These are phyloP conservation scores for Colletotrichum sp. DNA, from an alignment of 2,329 filamentous ascomycete species.

Conservation along the genomic window DNA sequence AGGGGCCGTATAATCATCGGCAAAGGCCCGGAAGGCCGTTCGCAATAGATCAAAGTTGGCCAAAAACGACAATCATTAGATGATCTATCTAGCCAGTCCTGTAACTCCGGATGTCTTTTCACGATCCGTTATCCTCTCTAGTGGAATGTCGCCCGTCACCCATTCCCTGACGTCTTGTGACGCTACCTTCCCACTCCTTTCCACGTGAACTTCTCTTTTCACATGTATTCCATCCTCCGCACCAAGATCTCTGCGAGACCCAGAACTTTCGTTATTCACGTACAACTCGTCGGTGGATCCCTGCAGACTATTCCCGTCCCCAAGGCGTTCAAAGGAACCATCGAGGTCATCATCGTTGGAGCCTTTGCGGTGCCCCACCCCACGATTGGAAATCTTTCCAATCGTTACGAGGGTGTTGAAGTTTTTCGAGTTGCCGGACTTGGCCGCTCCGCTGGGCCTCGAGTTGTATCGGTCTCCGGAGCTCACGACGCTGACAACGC, in stretches of 20 bases:
- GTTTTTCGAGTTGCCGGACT: neutral
- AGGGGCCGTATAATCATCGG: neutral
- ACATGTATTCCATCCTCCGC: neutral
- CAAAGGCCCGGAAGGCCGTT: neutral
- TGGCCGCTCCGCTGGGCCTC: neutral
- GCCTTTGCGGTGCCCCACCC: neutral
- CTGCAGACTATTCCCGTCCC: neutral
- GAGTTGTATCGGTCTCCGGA: neutral
- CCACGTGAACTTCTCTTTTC: neutral
- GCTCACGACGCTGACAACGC: neutral
- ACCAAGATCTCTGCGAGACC: neutral
- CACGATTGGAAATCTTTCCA: neutral
- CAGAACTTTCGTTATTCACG: neutral
- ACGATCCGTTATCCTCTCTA: neutral
- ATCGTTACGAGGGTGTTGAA: neutral
- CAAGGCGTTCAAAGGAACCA: neutral
- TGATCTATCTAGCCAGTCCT: neutral
- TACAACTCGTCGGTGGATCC: neutral
- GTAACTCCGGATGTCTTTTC: neutral
- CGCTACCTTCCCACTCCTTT: neutral
- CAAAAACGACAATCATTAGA: neutral
- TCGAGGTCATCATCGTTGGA: neutral
- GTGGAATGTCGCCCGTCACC: neutral
- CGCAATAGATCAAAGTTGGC: neutral
- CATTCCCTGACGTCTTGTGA: neutral